Percentiles rank a stretch among this genome's conserved stretches.
These are phyloP conservation scores for Bjerkandera adusta DNA, from an alignment of 1,284 basidiomycete species.

Conservation along the genomic window DNA sequence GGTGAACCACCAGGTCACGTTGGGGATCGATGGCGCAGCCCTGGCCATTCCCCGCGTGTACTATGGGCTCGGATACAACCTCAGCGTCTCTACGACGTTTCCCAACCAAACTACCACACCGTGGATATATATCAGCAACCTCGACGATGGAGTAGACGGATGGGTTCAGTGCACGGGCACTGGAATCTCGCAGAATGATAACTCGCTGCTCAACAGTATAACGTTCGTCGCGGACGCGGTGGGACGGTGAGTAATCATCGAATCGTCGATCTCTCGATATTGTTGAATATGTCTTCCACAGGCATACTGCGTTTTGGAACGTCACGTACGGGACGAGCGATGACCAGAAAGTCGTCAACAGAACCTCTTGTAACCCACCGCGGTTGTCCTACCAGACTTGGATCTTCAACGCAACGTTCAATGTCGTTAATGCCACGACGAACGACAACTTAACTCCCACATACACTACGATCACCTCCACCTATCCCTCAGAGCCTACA, in stretches of 20 bases:
- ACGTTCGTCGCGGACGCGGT: background rate
- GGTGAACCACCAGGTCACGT: background rate
- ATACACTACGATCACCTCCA: no score
- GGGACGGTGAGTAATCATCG: background rate
- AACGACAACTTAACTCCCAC: no score
- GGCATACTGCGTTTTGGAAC: background rate
- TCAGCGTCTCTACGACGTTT: background rate
- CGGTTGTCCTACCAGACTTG: background rate
- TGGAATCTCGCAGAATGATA: no score
- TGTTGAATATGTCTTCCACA: background rate
- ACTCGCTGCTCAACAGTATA: no score
- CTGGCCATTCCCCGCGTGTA: background rate
- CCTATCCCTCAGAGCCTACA: no score
- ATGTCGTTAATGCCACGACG: no score
- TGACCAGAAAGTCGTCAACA: background rate
- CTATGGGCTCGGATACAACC: background rate
- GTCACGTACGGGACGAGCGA: slow-evolving; percentile 1
- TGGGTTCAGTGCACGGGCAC: no score
- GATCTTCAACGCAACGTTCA: background rate
- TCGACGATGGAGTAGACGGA: no score
- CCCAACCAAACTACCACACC: background rate
- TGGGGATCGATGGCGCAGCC: background rate
- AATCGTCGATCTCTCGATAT: background rate
- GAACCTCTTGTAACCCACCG: background rate
- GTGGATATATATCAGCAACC: background rate